Base-by-base conservation (phyloP, 2,329 filamentous ascomycete genomes). In the Alternaria rosae region DNA sequence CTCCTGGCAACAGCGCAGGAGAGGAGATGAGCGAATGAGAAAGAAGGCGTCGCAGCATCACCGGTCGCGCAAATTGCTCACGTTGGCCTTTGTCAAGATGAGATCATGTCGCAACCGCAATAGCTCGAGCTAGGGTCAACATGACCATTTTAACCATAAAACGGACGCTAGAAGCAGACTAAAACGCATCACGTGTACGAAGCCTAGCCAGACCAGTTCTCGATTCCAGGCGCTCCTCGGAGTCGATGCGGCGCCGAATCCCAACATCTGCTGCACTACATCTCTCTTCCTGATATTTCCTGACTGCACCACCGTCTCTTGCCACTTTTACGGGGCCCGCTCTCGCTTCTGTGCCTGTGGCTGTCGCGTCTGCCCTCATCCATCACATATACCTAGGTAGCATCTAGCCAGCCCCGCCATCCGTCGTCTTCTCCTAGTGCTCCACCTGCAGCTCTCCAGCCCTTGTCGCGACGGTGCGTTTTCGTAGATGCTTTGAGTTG, bases 401-500 rank as follows among this genome's bases (percentile, higher is more conserved):
- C 62, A 65, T 55, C 58, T 57, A 61, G 54, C 65, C 62, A 66
- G 58, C 65, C 62, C 65, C 65, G 59, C 67, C 56, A 50, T 51
- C 67, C 41, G 57, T 44, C 47, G 8, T 59, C 65, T 57, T 59
- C 59, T 53, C 42, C 55, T 42, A 54, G 41, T 41, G 52, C 61
- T 47, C 51, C 43, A 25, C 45, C 59, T 52, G 17, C 62, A 57
- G 59, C 54, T 47, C 43, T 42, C 60, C 55, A 57, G 61, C 61
- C 65, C 59, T 66, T 59, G 60, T 64, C 62, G 60, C 68, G 66
- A 56, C 66, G 59, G 58, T 63, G 57, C 62, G 65, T 60, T 63
- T 38, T 50, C 44, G 66, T 64, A 59, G 52, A 69, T 70, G 66
- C 64, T 60, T 66, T 66, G 66, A 62, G 64, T 69, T 66, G 62